Conservation (phyloP, 2,329 filamentous ascomycete species). For the Colletotrichum tamarilloi region DNA sequence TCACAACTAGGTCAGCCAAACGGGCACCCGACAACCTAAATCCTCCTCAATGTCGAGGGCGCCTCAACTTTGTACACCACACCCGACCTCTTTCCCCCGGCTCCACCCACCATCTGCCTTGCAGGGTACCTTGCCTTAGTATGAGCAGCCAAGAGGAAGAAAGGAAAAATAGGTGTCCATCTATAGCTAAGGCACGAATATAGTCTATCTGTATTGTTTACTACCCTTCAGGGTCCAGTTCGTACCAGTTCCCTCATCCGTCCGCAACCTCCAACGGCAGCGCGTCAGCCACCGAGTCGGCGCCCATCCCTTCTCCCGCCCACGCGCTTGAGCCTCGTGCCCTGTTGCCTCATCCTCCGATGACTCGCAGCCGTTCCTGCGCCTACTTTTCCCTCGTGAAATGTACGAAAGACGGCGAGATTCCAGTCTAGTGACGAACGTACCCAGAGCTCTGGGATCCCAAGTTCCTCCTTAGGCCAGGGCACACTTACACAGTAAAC, state of each 20-base stretch:
- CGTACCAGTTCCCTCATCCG: neutral
- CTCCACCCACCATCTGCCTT: neutral
- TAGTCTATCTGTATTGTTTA: neutral
- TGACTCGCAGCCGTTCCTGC: conserved; percentile 16
- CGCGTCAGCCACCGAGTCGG: conserved; percentile 28
- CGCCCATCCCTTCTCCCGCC: conserved; percentile 23
- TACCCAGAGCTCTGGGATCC: conserved; percentile 2
- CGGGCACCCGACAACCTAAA: conserved; percentile 27
- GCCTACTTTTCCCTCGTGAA: neutral
- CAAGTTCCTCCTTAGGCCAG: conserved; percentile 13
- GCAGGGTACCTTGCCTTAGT: neutral
- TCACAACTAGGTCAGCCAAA: conserved; percentile 27
- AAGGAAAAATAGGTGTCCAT: neutral
- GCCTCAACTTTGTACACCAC: neutral
- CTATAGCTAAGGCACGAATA: neutral
- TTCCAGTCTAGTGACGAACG: conserved; percentile 1
- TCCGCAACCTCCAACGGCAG: conserved; percentile 9
- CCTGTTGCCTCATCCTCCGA: conserved; percentile 20
- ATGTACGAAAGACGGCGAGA: neutral
- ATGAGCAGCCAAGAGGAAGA: neutral
- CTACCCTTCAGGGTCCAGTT: neutral
- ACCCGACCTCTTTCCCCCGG: neutral
- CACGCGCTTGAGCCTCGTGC: conserved; percentile 35
- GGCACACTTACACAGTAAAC: neutral
- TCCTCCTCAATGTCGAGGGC: neutral